Conservation (phyloP, 495 filamentous ascomycete species). For the Neurospora discreta region DNA sequence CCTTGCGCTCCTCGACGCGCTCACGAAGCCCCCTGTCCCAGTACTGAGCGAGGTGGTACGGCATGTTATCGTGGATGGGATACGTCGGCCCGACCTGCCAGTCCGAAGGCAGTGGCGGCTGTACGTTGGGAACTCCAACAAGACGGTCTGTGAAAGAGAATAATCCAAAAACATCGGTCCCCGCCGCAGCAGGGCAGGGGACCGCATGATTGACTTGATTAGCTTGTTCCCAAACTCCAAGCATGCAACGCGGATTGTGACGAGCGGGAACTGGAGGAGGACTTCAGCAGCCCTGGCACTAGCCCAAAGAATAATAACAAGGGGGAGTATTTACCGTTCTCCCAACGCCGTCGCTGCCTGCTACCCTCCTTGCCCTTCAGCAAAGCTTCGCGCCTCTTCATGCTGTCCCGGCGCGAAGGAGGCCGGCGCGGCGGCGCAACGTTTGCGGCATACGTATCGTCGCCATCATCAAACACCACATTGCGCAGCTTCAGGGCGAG, state of each 20-base stretch:
- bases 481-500: conserved; percentile 13
- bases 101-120: conserved; percentile 70
- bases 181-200: neutral
- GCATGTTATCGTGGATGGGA: conserved; percentile 56
- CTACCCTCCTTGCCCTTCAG: conserved; percentile 92
- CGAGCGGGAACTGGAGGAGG: neutral
- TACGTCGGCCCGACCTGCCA: conserved; percentile 73
- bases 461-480: conserved; percentile 3
- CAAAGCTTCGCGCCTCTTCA: conserved; percentile 53
- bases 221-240: neutral
- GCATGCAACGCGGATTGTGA: neutral
- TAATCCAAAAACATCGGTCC: neutral
- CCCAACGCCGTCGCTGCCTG: conserved; percentile 78
- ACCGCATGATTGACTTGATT: neutral
- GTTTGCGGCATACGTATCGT: conserved; percentile 4
- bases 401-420: conserved; percentile 32
- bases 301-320: neutral
- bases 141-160: conserved; percentile 56
- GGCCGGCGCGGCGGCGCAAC: conserved; percentile 25
- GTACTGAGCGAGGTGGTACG: conserved; percentile 78
- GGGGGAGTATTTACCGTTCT: conserved; percentile 59
- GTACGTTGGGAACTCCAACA: conserved; percentile 72
- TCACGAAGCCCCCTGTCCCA: conserved; percentile 65
- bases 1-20: conserved; percentile 30
- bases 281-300: neutral